Percentiles rank a stretch among this genome's conserved stretches.
phyloP scores from a whole-genome alignment of 2,329 filamentous ascomycete genomes.

The Apiospora kogelbergensis region DNA sequence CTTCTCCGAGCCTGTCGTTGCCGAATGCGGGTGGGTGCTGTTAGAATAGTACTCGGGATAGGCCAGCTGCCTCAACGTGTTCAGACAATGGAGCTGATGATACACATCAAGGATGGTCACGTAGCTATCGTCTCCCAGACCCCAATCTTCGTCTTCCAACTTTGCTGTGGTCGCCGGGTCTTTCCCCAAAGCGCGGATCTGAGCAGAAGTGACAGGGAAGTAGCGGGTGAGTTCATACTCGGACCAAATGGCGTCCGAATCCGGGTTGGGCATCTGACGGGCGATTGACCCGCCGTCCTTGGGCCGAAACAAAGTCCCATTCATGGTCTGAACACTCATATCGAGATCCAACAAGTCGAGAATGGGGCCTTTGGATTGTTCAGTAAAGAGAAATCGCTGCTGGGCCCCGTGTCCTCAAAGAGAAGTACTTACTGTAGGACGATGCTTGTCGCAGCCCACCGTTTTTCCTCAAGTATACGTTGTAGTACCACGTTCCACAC shows the following conservation, averaged over 20 bases:
- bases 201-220: conserved; percentile 11
- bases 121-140: conserved; percentile 33
- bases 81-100: conserved; percentile 23
- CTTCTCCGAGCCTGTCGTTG: background rate
- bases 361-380: conserved; percentile 8
- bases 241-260: conserved; percentile 13
- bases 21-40: background rate
- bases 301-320: conserved; percentile 14
- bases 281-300: conserved; percentile 12
- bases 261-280: conserved; percentile 12
- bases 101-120: conserved; percentile 24
- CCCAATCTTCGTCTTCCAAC: conserved; percentile 30
- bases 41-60: conserved; percentile 25
- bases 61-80: conserved; percentile 22
- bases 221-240: conserved; percentile 14
- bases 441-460: background rate
- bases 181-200: conserved; percentile 31
- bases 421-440: background rate
- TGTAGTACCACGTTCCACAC: conserved; percentile 7
- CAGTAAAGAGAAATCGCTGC: background rate
- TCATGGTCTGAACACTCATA: conserved; percentile 6
- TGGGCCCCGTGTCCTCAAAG: background rate
- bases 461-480: background rate
- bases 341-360: conserved; percentile 12
- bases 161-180: conserved; percentile 26